phyloP scores from a whole-genome alignment of 1,284 basidiomycete species.

The Heterobasidion occidentale region DNA sequence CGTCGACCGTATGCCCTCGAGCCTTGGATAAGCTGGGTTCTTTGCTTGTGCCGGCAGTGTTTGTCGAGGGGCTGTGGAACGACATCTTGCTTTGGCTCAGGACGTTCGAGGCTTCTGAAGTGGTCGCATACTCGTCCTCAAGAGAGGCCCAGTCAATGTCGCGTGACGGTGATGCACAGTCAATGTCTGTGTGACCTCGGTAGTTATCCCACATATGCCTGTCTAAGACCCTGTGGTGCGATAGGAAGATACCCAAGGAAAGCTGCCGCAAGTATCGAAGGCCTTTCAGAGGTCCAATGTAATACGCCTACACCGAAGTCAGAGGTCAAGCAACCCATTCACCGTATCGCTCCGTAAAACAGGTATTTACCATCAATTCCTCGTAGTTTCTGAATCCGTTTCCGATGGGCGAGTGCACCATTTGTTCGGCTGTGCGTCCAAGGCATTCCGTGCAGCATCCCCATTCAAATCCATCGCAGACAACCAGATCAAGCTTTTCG shows the following conservation, averaged over 20 bases:
- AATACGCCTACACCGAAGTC: slow-evolving; percentile 14
- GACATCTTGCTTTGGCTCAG: background rate
- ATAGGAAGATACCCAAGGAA: slow-evolving; percentile 53
- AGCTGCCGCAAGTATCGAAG: slow-evolving; percentile 42
- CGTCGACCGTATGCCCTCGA: slow-evolving; percentile 19
- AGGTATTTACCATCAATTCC: slow-evolving; percentile 40
- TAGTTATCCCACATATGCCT: slow-evolving; percentile 29
- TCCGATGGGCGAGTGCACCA: slow-evolving; percentile 55
- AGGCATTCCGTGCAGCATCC: slow-evolving; percentile 56
- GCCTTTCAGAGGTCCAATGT: slow-evolving; percentile 20
- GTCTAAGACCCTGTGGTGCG: slow-evolving; percentile 34
- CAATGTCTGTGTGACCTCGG: background rate
- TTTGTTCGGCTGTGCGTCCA: slow-evolving; percentile 46
- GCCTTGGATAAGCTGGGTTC: background rate
- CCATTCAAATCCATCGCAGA: slow-evolving; percentile 44
- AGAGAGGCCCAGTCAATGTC: background rate
- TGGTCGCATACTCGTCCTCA: background rate
- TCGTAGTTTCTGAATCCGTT: slow-evolving; percentile 32
- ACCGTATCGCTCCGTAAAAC: background rate
- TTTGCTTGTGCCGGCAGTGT: background rate
- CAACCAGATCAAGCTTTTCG: slow-evolving; percentile 41
- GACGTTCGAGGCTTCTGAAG: background rate
- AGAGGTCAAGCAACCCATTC: slow-evolving; percentile 3
- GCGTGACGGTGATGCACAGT: background rate
- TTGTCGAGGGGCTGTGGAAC: background rate